Evolutionary conservation across 345 rosid species (phyloP), one percentile per base, ranked within the genome.

Genomic region (Physaria fendleri): DNA sequence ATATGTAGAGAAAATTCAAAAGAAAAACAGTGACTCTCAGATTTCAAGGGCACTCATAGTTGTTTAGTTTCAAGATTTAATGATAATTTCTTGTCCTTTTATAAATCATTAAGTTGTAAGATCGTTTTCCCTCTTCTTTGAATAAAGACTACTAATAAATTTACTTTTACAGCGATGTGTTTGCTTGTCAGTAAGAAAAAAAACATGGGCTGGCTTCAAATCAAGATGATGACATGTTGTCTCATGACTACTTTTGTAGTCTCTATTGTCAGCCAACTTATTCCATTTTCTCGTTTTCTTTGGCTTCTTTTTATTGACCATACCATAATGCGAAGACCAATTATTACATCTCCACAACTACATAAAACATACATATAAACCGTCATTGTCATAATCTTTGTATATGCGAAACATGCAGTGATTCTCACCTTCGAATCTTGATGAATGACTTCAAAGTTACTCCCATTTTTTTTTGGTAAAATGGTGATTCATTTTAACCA

Each of bases 121-220:
- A 59, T 55, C 44, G 56, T 43, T 42, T 50, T 34, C 17, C 28
- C 32, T 33, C 4, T 32, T 39, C 39, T 59, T n/a, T 7, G 2
- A 10, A 4, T 6, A 8, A 13, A 25, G 2, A 14, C 1, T 38
- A 46, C 39, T 22, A 21, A 38, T 58, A 48, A 48, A 39, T 22
- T 21, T 40, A 30, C 64, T 67, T 67, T 69, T 61, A 45, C 68
- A 61, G 68, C 68, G 53, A 69, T 69, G 57, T 53, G 68, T 69
- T 53, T 61, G 62, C 62, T 45, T 69, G 73, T 69, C 68, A 69
- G 73, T 68, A 68, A 68, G 37, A 60, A 60, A 61, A 68, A 68
- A 44, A 60, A 60, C 66, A 68, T 68, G 73, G 67, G 61, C 25
- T 68, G 67, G 34, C 67, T 60, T 68, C 67, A 53, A 61, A 61